Evolutionary conservation across 1,139 yeast genomes (phyloP).

Genomic region (Hanseniaspora gamundiae): DNA sequence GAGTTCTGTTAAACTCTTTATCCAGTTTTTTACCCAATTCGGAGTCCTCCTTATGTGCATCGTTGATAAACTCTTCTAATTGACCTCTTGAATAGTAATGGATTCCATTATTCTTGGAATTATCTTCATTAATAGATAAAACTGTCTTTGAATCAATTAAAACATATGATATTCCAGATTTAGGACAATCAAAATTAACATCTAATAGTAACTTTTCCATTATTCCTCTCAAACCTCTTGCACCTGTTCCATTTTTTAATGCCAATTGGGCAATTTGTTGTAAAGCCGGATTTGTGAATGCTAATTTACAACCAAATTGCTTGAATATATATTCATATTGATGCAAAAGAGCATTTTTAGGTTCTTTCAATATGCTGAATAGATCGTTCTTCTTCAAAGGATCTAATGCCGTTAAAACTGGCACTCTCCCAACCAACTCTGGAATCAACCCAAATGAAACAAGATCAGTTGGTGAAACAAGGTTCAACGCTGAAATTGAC

Average conservation of each 20-base stretch:
- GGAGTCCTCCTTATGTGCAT: conserved; percentile 29
- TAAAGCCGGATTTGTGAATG: conserved; percentile 35
- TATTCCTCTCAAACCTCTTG: conserved; percentile 40
- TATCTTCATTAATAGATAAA: conserved; percentile 22
- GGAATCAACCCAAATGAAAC: conserved; percentile 40
- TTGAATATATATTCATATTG: conserved; percentile 39
- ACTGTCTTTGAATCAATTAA: conserved; percentile 31
- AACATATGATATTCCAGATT: conserved; percentile 35
- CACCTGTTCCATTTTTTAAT: conserved; percentile 39
- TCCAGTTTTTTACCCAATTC: conserved; percentile 23
- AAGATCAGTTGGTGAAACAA: conserved; percentile 36
- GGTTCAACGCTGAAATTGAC: conserved; percentile 29
- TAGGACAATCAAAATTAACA: conserved; percentile 44
- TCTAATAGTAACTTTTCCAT: conserved; percentile 37
- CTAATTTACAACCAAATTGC: conserved; percentile 36
- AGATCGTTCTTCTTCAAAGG: conserved; percentile 33
- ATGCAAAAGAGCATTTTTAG: conserved; percentile 36
- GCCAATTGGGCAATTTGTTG: conserved; percentile 34
- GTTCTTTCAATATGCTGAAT: conserved; percentile 36
- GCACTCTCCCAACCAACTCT: conserved; percentile 42
- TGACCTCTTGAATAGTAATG: conserved; percentile 33
- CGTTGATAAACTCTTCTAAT: conserved; percentile 25
- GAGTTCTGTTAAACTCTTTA: conserved; percentile 1
- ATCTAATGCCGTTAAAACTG: conserved; percentile 35
- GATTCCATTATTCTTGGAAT: conserved; percentile 27